phyloP scores from a whole-genome alignment of 345 rosid species.

The Eucalyptus tenuipes region DNA sequence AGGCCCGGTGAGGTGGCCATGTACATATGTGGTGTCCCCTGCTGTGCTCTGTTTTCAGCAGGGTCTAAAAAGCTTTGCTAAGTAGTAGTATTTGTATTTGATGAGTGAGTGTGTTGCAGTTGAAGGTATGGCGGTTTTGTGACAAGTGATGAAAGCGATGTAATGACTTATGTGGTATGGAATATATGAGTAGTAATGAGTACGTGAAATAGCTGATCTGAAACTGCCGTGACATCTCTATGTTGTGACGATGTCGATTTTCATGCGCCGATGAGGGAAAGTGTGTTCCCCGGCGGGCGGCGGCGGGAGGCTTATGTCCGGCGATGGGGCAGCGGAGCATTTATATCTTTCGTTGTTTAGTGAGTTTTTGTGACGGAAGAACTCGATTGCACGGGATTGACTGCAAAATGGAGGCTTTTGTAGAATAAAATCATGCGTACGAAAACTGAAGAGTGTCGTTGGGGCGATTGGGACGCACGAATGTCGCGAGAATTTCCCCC shows the following conservation, averaged over 20 bases:
- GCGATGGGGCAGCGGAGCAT: too few species aligned
- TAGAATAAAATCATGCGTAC: not conserved
- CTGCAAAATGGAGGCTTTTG: fast-evolving
- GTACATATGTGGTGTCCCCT: not conserved
- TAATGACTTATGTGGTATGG: not conserved
- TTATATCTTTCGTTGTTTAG: too few species aligned
- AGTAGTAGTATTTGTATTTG: not conserved
- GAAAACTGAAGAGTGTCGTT: too few species aligned
- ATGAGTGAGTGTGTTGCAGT: not conserved
- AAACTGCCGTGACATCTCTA: not conserved
- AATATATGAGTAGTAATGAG: not conserved
- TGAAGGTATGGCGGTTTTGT: not conserved
- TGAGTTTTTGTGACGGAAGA: too few species aligned
- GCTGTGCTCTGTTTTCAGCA: not conserved
- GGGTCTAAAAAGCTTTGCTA: not conserved
- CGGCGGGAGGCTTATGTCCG: not conserved
- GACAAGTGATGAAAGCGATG: not conserved
- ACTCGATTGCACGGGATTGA: not conserved
- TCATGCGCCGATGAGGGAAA: too few species aligned
- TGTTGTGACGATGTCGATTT: too few species aligned
- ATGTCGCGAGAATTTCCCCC: not conserved
- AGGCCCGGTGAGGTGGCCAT: not conserved
- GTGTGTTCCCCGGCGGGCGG: too few species aligned
- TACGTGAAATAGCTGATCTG: not conserved
- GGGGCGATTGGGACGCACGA: not conserved